Percentiles rank a stretch among this genome's conserved stretches.
These are phyloP conservation scores for Sideroxylon spinosum DNA, from an alignment of 179 eudicot genomes.

Conservation along the genomic window DNA sequence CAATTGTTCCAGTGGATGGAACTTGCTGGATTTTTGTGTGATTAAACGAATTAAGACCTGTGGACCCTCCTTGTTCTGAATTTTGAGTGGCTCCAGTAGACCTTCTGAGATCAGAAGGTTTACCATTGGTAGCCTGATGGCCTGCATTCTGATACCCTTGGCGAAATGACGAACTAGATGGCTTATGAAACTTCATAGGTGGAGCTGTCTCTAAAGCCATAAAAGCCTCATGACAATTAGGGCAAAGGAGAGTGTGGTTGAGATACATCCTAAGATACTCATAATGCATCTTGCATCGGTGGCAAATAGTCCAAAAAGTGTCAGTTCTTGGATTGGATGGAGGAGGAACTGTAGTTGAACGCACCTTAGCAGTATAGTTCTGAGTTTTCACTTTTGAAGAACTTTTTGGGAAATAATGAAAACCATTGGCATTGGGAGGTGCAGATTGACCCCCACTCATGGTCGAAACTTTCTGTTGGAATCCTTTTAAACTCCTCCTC, in stretches of 20 bases:
- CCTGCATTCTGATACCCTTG: conserved; percentile 25
- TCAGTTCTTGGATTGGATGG: conserved; percentile 33
- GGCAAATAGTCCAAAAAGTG: conserved; percentile 90
- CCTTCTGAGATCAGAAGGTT: conserved; percentile 19
- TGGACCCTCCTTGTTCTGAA: conserved; percentile 17
- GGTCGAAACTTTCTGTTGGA: conserved; percentile 37
- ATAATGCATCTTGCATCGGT: conserved; percentile 86
- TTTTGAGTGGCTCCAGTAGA: conserved; percentile 20
- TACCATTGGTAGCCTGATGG: conserved; percentile 17
- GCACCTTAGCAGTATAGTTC: conserved; percentile 26
- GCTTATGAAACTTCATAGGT: conserved; percentile 27
- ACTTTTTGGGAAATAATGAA: conserved; percentile 38
- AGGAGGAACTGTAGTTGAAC: conserved; percentile 25
- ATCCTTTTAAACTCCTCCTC: conserved; percentile 45
- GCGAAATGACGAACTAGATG: conserved; percentile 20
- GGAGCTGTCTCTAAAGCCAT: conserved; percentile 57
- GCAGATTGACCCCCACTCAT: conserved; percentile 34
- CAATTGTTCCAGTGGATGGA: conserved; percentile 39
- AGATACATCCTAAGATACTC: conserved; percentile 75
- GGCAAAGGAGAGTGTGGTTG: conserved; percentile 75
- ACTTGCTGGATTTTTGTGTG: conserved; percentile 32
- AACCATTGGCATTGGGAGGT: conserved; percentile 55
- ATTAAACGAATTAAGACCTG: conserved; percentile 9
- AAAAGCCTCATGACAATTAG: conserved; percentile 70
- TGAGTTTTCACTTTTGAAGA: conserved; percentile 32